Evolutionary conservation across 2,329 filamentous ascomycete species (phyloP), one percentile per base, ranked within the genome.

Genomic region (Didymellaceae sp.): DNA sequence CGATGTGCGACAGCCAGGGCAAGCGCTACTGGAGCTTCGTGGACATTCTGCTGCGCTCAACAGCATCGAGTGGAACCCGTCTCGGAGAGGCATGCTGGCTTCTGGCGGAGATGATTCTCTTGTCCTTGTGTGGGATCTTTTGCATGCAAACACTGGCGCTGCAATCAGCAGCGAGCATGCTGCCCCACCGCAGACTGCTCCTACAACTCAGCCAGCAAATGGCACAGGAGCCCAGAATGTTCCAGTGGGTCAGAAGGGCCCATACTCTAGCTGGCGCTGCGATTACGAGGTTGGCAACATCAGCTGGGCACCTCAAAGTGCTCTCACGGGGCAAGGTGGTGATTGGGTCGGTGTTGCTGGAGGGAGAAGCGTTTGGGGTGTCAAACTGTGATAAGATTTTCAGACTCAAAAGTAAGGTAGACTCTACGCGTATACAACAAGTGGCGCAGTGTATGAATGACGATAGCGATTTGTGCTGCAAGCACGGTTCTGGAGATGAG

Each of bases 21-120:
- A 97, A 74, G 94, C 94, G 2, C 82, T 99, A 4, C 84, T 99
- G 20, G 94, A 99, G 72, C 85, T 99, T 28, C 90, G 90, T 38
- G 94, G 94, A 17, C 93, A 99, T 69, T 84, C 86, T 17, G 89
- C 90, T 4, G 76, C 90, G 6, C 83, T 99, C 49, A 97, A 96
- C 75, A 94, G 89, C 66, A 89, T 97, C 52, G 94, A 99, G 76
- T 99, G 94, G 94, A 96, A 91, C 7, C 93, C 91, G 0, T 84
- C 86, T 46, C 84, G 92, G 52, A 83, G 94, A 63, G 94, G 94
- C 18, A 89, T 92, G 59, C 83, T 99, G 14, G 93, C 93, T 13
- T 96, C 91, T 0, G 94, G 94, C 25, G 94, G 82, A 5, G 94
- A 99, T 66, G 94, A 99, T 73, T 93, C 86, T 57, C 84, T 94